Base-by-base conservation (phyloP, 768 basidiomycete species). In the Rhodotorula diobovata region DNA sequence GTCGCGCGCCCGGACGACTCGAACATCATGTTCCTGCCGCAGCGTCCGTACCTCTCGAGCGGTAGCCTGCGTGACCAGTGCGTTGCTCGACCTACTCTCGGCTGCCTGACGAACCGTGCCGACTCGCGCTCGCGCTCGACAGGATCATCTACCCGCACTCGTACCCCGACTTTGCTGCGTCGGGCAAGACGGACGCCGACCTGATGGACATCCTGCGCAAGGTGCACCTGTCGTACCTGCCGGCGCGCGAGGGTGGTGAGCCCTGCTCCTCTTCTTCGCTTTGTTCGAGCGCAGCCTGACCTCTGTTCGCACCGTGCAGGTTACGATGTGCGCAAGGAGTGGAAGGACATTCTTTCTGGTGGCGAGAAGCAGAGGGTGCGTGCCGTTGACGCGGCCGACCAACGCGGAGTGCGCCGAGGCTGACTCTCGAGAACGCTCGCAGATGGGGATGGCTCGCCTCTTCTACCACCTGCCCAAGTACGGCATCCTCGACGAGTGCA, bases 371-470 rank as follows among this genome's bases (percentile, higher is more conserved):
- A 98, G 81, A 81, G 94, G 77, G 89, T 90, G 70, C 50, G 86
- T 78, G n/a, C n/a, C 35, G 32, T 9, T 35, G 50, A 23, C 7
- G 28, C 51, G 0, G 25, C 8, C 32, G 37, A 14, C 53, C 5
- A 14, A 45, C 30, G n/a, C n/a, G n/a, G n/a, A n/a, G 55, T 60
- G 67, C 66, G n/a, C 12, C 48, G 37, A 14, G 68, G 48, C 48
- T 20, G 41, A 61, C 51, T 14, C 7, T 7, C 50, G 35, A 45
- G 65, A 32, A 28, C 32, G 35, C 43, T 15, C 41, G 11, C 77
- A 90, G 87, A 93, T 97, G 90, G 89, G 86, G 0, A 86, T 97
- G 85, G 91, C 93, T 14, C 84, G 94, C n/a, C 88, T 94, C 28
- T 90, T 97, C 79, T 94, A 92, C 80, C 91, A 91, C 79, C 81